A percentile compares a stretch with the other conserved stretches of the same genome.
Evolutionary conservation across 2,329 filamentous ascomycete species (phyloP).

Genomic region (Sarocladium kiliense): DNA sequence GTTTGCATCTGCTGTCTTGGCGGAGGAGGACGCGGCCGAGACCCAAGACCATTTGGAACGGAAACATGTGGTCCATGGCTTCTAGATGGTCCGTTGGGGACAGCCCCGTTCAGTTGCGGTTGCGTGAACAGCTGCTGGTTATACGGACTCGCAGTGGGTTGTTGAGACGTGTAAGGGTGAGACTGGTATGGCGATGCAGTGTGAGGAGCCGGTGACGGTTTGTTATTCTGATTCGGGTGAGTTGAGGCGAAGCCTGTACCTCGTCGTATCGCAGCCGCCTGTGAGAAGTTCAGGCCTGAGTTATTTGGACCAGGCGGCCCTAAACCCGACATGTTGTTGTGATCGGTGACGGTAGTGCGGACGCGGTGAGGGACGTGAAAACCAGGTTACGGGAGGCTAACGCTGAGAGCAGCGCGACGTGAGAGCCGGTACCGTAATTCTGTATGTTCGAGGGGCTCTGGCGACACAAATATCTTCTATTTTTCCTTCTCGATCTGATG

Average conservation of each 20-base stretch:
- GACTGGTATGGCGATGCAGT: conserved; percentile 51
- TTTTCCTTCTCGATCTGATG: no score
- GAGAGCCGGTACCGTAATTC: neutral
- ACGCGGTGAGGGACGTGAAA: neutral
- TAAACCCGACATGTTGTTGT: conserved; percentile 40
- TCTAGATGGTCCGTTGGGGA: conserved; percentile 43
- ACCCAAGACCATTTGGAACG: conserved; percentile 41
- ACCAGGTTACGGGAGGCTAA: neutral
- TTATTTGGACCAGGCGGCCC: conserved; percentile 45
- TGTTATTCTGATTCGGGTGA: conserved; percentile 46
- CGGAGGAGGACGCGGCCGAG: conserved; percentile 38
- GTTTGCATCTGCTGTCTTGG: conserved; percentile 41
- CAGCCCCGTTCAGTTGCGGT: conserved; percentile 40
- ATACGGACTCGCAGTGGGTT: conserved; percentile 38
- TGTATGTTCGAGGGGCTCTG: neutral
- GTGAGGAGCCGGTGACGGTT: conserved; percentile 50
- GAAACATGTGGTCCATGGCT: conserved; percentile 38
- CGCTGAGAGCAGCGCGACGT: neutral
- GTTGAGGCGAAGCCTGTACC: conserved; percentile 36
- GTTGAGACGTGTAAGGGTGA: conserved; percentile 48
- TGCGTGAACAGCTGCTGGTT: conserved; percentile 49
- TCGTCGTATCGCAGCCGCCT: conserved; percentile 42
- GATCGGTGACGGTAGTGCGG: neutral
- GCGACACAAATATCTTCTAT: neutral
- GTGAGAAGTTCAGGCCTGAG: conserved; percentile 47